A percentile compares a stretch with the other conserved stretches of the same genome.
phyloP scores from a whole-genome alignment of 495 filamentous ascomycete genomes.

The Echria macrotheca region DNA sequence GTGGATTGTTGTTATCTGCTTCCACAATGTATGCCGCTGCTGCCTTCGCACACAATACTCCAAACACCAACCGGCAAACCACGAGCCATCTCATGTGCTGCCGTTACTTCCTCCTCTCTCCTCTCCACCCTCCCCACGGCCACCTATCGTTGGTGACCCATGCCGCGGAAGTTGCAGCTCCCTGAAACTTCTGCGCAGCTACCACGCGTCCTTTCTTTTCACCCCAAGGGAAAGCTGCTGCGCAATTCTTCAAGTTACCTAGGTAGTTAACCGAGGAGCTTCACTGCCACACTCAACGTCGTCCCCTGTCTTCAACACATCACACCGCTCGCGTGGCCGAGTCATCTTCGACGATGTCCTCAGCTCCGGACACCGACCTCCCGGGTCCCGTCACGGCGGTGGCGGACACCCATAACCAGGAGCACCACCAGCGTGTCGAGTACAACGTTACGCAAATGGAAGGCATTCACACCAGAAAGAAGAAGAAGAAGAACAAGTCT shows the following conservation, averaged over 20 bases:
- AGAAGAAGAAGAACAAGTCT: conserved; percentile 31
- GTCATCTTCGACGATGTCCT: neutral
- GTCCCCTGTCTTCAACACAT: neutral
- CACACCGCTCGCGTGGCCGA: neutral
- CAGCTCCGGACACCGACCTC: neutral
- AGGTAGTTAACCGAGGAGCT: neutral
- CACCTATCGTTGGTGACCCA: no score
- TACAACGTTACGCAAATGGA: no score
- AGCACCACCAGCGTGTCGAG: no score
- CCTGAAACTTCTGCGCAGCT: no score
- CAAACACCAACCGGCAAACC: conserved; percentile 1
- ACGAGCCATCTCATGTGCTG: no score
- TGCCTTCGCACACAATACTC: conserved; percentile 10
- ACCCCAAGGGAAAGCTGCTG: no score
- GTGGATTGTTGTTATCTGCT: no score
- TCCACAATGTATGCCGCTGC: no score
- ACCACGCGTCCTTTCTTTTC: no score
- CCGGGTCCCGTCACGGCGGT: neutral
- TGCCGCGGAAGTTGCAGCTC: no score
- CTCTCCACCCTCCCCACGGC: no score
- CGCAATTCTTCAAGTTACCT: neutral
- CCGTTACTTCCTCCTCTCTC: no score
- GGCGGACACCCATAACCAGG: neutral
- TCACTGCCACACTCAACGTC: conserved; percentile 14
- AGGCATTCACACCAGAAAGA: conserved; percentile 1